Evolutionary conservation across 2,329 filamentous ascomycete species (phyloP), one percentile per base, ranked within the genome.

Genomic region (Teratosphaeria gauchensis): DNA sequence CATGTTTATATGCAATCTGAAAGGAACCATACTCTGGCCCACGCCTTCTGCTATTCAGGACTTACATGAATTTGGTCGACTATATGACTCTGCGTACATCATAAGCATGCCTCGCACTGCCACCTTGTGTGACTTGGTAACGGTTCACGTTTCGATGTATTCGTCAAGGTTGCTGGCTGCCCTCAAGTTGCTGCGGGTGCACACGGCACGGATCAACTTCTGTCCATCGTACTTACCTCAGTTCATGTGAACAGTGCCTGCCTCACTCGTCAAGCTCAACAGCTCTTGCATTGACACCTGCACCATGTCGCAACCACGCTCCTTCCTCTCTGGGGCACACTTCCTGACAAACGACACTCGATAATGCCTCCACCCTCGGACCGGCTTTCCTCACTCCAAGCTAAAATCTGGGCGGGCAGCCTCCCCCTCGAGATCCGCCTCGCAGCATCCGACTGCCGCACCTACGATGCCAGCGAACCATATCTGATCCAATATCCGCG

Each of bases 401-500:
- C 77, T 66, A 75, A 74, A 62, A 74, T 86, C 63, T 86, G 84
- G 84, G 73, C 78, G 59, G 84, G 83, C 51, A 79, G 76, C 33
- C 74, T 87, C 53, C 82, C 84, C 28, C 72, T 87, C 32, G 80
- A 84, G 66, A 84, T 87, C 59, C 73, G 75, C 4, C 75, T 86
- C 46, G 77, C 83, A 54, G 78, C 80, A 57, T 76, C 78, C 48
- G 84, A 86, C 69, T 85, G 82, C 68, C 78, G 82, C 58, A 81
- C 77, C 1, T 86, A 81, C 68, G 79, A 86, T 65, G 73, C 82
- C 51, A 80, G 80, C 16, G 82, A 85, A 62, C 77, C 83, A 24
- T 87, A 86, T 65, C 69, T 86, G 63, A 78, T 88, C 61, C 80
- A 84, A 53, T 80, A 80, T 57, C 83, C 85, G 5, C 82, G 87